phyloP scores from a whole-genome alignment of 2,329 filamentous ascomycete genomes.

The Hypoxylon sp. region DNA sequence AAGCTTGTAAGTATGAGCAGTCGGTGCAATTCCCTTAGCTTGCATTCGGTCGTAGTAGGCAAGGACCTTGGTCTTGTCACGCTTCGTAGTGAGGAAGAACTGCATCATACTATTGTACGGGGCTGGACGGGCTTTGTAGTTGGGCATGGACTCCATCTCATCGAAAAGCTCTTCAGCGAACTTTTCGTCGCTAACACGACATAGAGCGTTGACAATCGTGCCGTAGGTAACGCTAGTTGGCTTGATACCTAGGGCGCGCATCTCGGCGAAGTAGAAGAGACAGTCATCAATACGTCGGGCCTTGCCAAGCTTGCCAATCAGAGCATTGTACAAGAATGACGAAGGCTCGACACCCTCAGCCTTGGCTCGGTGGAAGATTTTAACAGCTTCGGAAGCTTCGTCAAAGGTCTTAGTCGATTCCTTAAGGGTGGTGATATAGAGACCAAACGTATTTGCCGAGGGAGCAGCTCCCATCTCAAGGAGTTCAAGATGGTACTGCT shows the following conservation, averaged over 20 bases:
- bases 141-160: conserved; percentile 98
- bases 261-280: conserved; percentile 97
- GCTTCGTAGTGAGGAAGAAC: conserved; percentile 98
- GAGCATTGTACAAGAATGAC: conserved; percentile 97
- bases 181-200: conserved; percentile 96
- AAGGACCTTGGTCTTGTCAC: conserved; percentile 93
- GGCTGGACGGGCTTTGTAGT: conserved; percentile 97
- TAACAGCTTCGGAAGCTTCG: conserved; percentile 95
- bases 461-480: conserved; percentile 91
- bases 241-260: conserved; percentile 92
- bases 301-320: conserved; percentile 98
- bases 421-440: conserved; percentile 99
- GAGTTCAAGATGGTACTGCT: conserved; percentile 91
- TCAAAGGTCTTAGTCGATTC: conserved; percentile 98
- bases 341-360: conserved; percentile 94
- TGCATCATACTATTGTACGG: conserved; percentile 99
- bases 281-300: conserved; percentile 98
- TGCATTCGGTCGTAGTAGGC: conserved; percentile 97
- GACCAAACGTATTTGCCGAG: conserved; percentile 96
- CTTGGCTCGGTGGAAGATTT: conserved; percentile 96
- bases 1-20: conserved; percentile 97
- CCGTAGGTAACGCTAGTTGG: conserved; percentile 98
- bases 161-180: conserved; percentile 98
- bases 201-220: conserved; percentile 97
- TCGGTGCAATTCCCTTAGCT: conserved; percentile 86